Evolutionary conservation across 1,284 basidiomycete species (phyloP).

Genomic region (Xanthoconium separans): DNA sequence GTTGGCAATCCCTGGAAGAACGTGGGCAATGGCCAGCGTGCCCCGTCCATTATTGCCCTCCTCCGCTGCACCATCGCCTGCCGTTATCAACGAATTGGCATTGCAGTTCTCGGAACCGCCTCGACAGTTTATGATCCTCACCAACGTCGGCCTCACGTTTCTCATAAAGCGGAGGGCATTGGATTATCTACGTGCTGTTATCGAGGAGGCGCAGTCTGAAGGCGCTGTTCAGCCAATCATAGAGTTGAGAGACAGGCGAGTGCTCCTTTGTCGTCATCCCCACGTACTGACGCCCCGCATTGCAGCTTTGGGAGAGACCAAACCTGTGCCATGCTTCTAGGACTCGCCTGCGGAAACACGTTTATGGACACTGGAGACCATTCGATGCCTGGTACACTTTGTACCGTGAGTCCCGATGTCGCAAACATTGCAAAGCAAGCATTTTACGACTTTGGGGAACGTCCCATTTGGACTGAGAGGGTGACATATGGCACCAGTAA

Average conservation of each 20-base stretch:
- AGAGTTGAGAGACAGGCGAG: slow-evolving; percentile 70
- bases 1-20: slow-evolving; percentile 74
- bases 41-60: slow-evolving; percentile 36
- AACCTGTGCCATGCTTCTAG: slow-evolving; percentile 90
- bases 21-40: slow-evolving; percentile 77
- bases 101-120: slow-evolving; percentile 74
- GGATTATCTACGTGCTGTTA: slow-evolving; percentile 75
- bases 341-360: slow-evolving; percentile 72
- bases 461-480: slow-evolving; percentile 76
- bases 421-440: slow-evolving; percentile 72
- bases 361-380: slow-evolving; percentile 59
- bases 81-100: slow-evolving; percentile 75
- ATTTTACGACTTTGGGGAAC: slow-evolving; percentile 83
- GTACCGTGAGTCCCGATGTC: slow-evolving; percentile 57
- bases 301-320: slow-evolving; percentile 83
- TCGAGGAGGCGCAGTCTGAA: slow-evolving; percentile 71
- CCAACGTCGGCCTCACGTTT: slow-evolving; percentile 82
- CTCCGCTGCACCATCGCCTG: slow-evolving; percentile 45
- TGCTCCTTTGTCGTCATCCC: slow-evolving; percentile 8
- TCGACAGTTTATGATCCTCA: slow-evolving; percentile 82
- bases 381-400: slow-evolving; percentile 48
- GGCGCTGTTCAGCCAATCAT: slow-evolving; percentile 67
- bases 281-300: slow-evolving; percentile 3
- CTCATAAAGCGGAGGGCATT: slow-evolving; percentile 82
- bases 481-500: slow-evolving; percentile 67